phyloP scores from a whole-genome alignment of 2,329 filamentous ascomycete genomes.

The Colletotrichum spaethianum region DNA sequence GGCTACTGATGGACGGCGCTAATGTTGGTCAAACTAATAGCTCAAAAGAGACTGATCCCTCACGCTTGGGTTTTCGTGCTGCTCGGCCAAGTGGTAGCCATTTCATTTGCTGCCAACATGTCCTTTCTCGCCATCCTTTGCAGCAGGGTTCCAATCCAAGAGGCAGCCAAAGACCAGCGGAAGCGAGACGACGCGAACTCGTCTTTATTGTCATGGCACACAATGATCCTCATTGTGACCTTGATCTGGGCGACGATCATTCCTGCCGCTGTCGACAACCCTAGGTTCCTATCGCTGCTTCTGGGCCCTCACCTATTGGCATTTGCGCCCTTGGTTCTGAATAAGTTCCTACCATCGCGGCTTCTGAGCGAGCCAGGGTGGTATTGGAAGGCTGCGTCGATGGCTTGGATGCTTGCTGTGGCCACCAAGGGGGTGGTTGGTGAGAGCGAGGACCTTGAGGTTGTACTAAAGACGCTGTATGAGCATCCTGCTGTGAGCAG shows the following conservation, averaged over 20 bases:
- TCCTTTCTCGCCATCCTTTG: conserved; percentile 46
- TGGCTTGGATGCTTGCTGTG: conserved; percentile 33
- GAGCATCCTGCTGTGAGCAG: conserved; percentile 47
- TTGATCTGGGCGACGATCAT: conserved; percentile 40
- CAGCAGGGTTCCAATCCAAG: neutral
- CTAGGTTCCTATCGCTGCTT: conserved; percentile 43
- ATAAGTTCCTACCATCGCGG: conserved; percentile 18
- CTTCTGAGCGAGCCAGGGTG: conserved; percentile 32
- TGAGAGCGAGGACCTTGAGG: conserved; percentile 21
- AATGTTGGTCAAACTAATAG: conserved; percentile 16
- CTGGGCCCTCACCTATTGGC: conserved; percentile 45
- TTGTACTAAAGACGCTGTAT: conserved; percentile 39
- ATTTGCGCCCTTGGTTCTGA: conserved; percentile 45
- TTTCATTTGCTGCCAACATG: conserved; percentile 47
- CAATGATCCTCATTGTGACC: conserved; percentile 37
- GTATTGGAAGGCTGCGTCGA: conserved; percentile 23
- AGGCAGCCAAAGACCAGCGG: neutral
- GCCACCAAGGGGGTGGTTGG: conserved; percentile 16
- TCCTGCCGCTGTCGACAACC: conserved; percentile 29
- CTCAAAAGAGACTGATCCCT: conserved; percentile 40
- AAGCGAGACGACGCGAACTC: neutral
- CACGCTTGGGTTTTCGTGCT: conserved; percentile 47
- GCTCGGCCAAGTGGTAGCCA: conserved; percentile 47
- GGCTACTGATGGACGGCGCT: neutral
- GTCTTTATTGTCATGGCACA: conserved; percentile 30